phyloP scores from a whole-genome alignment of 257 asterid species.

The Solanum appendiculatum region DNA sequence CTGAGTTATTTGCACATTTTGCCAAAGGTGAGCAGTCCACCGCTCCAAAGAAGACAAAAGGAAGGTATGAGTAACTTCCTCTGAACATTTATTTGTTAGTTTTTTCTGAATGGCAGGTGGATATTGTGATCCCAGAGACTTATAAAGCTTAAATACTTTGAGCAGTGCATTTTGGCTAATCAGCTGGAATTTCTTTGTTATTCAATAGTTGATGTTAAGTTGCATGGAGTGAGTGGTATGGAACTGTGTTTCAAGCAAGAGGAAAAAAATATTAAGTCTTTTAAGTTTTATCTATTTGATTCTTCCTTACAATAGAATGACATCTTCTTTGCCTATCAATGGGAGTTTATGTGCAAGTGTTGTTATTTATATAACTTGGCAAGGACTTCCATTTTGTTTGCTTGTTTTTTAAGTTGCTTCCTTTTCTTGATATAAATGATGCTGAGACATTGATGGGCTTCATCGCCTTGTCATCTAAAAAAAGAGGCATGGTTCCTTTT shows the following conservation, averaged over 20 bases:
- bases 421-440: not conserved
- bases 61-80: slow-evolving; percentile 37
- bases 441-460: not conserved
- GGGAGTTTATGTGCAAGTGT: not conserved
- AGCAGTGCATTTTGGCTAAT: not conserved
- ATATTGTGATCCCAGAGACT: not conserved
- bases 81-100: not conserved
- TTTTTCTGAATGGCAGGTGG: not conserved
- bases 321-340: not conserved
- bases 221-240: not conserved
- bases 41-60: slow-evolving; percentile 60
- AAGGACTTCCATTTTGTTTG: not conserved
- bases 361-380: not conserved
- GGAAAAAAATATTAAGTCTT: not conserved
- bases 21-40: slow-evolving; percentile 78
- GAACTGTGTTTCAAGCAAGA: not conserved
- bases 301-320: not conserved
- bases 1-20: slow-evolving; percentile 96
- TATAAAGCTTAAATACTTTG: not conserved
- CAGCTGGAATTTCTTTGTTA: not conserved
- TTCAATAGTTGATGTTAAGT: not conserved
- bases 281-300: not conserved
- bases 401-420: not conserved
- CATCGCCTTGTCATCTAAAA: not conserved
- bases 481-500: not conserved